Percentiles rank a stretch among this genome's conserved stretches.
phyloP scores from a whole-genome alignment of 345 rosid species.

The Nasturtium officinale region DNA sequence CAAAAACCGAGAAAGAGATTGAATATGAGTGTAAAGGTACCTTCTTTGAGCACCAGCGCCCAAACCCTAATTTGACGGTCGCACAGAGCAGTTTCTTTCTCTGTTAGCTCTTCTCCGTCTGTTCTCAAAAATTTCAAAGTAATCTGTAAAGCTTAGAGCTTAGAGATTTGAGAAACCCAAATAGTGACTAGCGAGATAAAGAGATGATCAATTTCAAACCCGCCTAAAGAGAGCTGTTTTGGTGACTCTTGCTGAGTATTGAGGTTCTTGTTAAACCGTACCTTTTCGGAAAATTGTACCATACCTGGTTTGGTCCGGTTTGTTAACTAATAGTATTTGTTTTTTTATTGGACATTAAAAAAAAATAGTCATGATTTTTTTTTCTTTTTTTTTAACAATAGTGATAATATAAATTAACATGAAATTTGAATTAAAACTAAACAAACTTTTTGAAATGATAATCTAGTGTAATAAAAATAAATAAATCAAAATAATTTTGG shows the following conservation, averaged over 20 bases:
- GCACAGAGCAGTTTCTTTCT: constrained; percentile 92
- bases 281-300: background rate
- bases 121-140: constrained; percentile 40
- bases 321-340: no score
- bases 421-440: no score
- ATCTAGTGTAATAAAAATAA: no score
- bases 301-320: background rate
- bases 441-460: no score
- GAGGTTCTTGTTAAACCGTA: background rate
- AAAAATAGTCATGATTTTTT: no score
- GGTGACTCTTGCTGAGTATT: background rate
- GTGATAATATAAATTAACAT: no score
- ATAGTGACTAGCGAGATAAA: background rate
- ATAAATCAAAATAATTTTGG: no score
- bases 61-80: constrained; percentile 99
- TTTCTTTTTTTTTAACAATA: no score
- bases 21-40: constrained; percentile 34
- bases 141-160: background rate
- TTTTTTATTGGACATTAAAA: no score
- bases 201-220: constrained; percentile 2
- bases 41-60: constrained; percentile 97
- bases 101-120: constrained; percentile 93
- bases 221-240: background rate
- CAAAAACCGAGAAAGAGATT: background rate
- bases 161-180: constrained; percentile 17